A percentile compares a stretch with the other conserved stretches of the same genome.
These are phyloP conservation scores for Saururus chinensis DNA, from an alignment of 164 flowering plant species.

Conservation along the genomic window DNA sequence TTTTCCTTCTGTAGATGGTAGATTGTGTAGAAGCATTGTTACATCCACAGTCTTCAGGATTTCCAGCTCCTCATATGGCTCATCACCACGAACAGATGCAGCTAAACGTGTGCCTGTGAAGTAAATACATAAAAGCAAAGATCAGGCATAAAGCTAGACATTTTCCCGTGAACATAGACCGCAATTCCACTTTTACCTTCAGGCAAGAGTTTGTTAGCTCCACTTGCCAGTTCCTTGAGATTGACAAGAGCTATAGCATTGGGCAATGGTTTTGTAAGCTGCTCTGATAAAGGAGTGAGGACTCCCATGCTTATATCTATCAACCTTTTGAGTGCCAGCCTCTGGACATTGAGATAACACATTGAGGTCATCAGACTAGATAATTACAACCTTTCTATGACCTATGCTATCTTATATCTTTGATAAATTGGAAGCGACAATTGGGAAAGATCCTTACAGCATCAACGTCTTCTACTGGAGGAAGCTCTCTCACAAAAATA, in stretches of 20 bases:
- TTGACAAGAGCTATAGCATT: slow-evolving; percentile 74
- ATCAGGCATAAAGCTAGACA: too few species aligned
- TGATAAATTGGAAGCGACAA: not conserved
- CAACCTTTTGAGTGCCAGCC: slow-evolving; percentile 89
- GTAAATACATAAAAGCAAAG: not conserved
- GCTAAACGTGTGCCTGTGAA: slow-evolving; percentile 77
- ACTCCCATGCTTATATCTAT: slow-evolving; percentile 93
- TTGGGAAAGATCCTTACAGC: slow-evolving; percentile 38
- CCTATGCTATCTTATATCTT: too few species aligned
- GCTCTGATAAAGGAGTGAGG: slow-evolving; percentile 85
- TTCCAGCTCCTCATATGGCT: slow-evolving; percentile 66
- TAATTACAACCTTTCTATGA: not conserved
- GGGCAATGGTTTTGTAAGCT: slow-evolving; percentile 84
- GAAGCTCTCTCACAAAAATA: slow-evolving; percentile 78
- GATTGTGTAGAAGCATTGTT: slow-evolving; percentile 72
- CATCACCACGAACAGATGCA: slow-evolving; percentile 86
- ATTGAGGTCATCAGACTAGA: not conserved
- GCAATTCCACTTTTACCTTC: slow-evolving; percentile 37
- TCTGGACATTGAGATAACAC: slow-evolving; percentile 25
- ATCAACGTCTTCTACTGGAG: slow-evolving; percentile 63
- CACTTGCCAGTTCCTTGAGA: slow-evolving; percentile 69
- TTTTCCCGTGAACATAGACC: not conserved
- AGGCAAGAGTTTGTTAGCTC: slow-evolving; percentile 85
- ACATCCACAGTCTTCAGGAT: slow-evolving; percentile 62
- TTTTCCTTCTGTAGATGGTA: slow-evolving; percentile 66